These are phyloP conservation scores for Salix suchowensis DNA, from an alignment of 345 rosid genomes.

Conservation along the genomic window DNA sequence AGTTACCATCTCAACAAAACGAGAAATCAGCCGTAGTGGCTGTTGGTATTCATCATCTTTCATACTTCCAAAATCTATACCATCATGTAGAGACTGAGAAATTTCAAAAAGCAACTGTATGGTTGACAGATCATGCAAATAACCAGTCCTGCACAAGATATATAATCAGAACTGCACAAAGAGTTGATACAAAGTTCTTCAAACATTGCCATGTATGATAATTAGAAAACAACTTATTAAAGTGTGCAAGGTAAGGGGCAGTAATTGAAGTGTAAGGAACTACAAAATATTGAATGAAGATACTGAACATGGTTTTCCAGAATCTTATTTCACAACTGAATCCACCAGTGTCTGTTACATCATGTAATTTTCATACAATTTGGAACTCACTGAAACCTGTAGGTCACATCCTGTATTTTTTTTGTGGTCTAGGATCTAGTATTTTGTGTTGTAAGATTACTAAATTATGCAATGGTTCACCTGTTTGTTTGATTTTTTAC, in stretches of 20 bases:
- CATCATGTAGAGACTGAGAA: constrained; percentile 61
- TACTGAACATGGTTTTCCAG: background rate
- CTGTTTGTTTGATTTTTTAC: background rate
- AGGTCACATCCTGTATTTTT: background rate
- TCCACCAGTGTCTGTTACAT: background rate
- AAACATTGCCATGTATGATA: constrained; percentile 1
- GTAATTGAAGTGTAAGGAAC: background rate
- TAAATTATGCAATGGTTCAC: background rate
- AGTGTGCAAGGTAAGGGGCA: background rate
- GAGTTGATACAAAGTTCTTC: constrained; percentile 2
- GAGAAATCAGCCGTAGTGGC: constrained; percentile 54
- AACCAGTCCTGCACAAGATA: constrained; percentile 53
- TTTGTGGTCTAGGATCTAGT: background rate
- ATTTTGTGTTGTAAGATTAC: background rate
- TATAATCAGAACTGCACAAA: constrained; percentile 4
- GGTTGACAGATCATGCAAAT: constrained; percentile 47
- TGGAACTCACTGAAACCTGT: background rate
- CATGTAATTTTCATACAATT: background rate
- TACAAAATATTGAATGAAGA: background rate
- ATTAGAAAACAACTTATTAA: background rate
- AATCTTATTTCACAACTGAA: background rate
- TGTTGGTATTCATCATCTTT: constrained; percentile 71
- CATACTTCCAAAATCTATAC: constrained; percentile 47
- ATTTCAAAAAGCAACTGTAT: constrained; percentile 72
- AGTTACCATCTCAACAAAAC: constrained; percentile 66